Base-by-base conservation (phyloP, 305 asterid species). In the Salvia sclarea region DNA sequence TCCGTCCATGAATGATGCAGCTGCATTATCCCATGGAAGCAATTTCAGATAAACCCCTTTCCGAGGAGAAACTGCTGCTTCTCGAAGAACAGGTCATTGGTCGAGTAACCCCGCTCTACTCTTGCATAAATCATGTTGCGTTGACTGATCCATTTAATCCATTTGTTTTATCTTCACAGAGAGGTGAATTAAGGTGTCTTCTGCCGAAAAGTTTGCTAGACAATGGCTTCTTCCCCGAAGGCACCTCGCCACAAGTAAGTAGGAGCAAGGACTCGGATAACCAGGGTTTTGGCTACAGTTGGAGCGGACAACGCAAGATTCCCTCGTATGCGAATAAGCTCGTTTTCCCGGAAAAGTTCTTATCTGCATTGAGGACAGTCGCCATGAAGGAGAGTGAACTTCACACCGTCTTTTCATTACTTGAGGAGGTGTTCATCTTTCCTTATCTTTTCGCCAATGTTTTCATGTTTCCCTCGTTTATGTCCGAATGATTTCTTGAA, bases 1-100 rank as follows among this genome's bases (percentile, higher is more conserved):
- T 57, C 64, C 59, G 28, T 50, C 53, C 63, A 30, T 56, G 38
- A 72, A 74, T 45, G 72, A 25, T 50, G 52, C 86, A 93, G 98
- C 64, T 93, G 68, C 87, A 93, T 82, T 93, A 90, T 75, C 97
- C 97, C 0, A 53, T 74, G 69, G 96, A 88, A 74, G 98, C 97
- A 66, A 76, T 90, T 72, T 80, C 80, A 13, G 81, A 80, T 43
- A 59, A 77, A 69, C 81, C 93, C 66, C 90, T 83, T 56, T 74
- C 95, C 0, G 98, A 86, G 62, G 67, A 88, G 75, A 93, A 88
- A 78, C 63, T 81, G 73, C 97, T 87, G 88, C 95, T 93, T 73
- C 95, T 93, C 66, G 91, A 88, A 83, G 95, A 82, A 66, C 97
- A 93, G 96, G 98, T 88, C 57, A 72, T 68, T 66, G n/a, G 56